These are phyloP conservation scores for Fraxinus sp. DNA, from an alignment of 305 asterid species.

Conservation along the genomic window DNA sequence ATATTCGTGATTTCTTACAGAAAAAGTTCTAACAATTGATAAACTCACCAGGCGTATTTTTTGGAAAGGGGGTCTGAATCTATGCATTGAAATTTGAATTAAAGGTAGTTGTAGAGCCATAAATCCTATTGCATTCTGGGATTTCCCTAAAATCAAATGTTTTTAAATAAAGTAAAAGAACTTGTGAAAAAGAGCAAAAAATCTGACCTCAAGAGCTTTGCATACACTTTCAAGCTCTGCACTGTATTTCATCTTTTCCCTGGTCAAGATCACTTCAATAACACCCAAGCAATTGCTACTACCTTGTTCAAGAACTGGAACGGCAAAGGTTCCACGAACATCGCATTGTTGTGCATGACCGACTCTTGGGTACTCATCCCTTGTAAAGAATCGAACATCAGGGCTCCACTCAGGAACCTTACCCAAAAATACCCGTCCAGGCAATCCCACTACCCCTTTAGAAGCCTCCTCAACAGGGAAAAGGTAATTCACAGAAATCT, in stretches of 20 bases:
- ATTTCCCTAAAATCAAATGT: background rate
- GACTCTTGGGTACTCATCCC: conserved; percentile 73
- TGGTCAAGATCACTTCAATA: conserved; percentile 76
- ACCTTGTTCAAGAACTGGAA: conserved; percentile 79
- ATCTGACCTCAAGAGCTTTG: conserved; percentile 84
- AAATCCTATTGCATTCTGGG: background rate
- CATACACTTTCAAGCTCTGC: conserved; percentile 79
- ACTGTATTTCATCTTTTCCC: conserved; percentile 68
- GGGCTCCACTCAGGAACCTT: conserved; percentile 94
- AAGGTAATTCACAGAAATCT: conserved; percentile 58
- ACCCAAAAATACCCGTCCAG: conserved; percentile 72
- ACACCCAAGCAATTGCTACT: conserved; percentile 77
- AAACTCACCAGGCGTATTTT: background rate
- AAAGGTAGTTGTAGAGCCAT: background rate
- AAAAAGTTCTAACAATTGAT: background rate
- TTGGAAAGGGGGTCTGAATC: background rate
- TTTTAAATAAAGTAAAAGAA: background rate
- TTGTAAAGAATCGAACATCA: conserved; percentile 67
- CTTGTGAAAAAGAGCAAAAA: background rate
- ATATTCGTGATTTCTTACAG: background rate
- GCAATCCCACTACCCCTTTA: conserved; percentile 59
- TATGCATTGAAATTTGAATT: background rate
- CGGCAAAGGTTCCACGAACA: conserved; percentile 82
- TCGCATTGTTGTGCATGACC: conserved; percentile 64
- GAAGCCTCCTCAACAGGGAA: conserved; percentile 70